Evolutionary conservation across 148 eudicot species (phyloP), one percentile per base, ranked within the genome.

Genomic region (Oxyria digyna): DNA sequence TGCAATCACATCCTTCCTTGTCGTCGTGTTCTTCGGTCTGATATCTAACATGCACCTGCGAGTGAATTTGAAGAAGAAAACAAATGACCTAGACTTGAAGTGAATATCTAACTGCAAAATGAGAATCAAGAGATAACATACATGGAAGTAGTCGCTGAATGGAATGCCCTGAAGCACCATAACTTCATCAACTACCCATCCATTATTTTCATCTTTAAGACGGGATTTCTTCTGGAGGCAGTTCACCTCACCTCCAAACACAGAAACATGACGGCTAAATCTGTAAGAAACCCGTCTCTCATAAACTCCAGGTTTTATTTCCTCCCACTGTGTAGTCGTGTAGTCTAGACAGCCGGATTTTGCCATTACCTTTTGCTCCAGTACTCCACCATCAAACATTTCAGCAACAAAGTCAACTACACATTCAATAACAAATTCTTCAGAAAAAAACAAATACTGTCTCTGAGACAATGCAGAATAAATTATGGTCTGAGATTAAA

Each of bases 81-180:
- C 4, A 38, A 3, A 4, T 5, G 41, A 38, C 8, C 8, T 7
- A 38, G 41, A 38, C 0, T 38, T n/a, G n/a, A n/a, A n/a, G n/a
- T n/a, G n/a, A n/a, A 38, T 35, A 38, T 38, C 6, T 5, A 38
- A 10, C 6, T 38, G 8, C 6, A 35, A 35, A 3, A 35, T 35
- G 6, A 7, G 41, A 38, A 38, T 38, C 41, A 38, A 3, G 9
- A 38, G 41, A 38, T 38, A 15, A 75, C 94, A 67, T 83, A 91
- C 97, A 45, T 83, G 91, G 68, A 83, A 88, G 74, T 87, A 83
- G 67, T 91, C 90, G 20, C 87, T 77, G 57, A 86, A 84, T 0
- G 96, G 97, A 59, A 88, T 80, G 71, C 84, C 84, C 18, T 86
- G 85, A 52, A 91, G 80, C 27, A 80, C 82, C 96, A 91, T 85